Evolutionary conservation across 2,329 filamentous ascomycete genomes (phyloP).

Genomic region (Neodidymelliopsis sp.): DNA sequence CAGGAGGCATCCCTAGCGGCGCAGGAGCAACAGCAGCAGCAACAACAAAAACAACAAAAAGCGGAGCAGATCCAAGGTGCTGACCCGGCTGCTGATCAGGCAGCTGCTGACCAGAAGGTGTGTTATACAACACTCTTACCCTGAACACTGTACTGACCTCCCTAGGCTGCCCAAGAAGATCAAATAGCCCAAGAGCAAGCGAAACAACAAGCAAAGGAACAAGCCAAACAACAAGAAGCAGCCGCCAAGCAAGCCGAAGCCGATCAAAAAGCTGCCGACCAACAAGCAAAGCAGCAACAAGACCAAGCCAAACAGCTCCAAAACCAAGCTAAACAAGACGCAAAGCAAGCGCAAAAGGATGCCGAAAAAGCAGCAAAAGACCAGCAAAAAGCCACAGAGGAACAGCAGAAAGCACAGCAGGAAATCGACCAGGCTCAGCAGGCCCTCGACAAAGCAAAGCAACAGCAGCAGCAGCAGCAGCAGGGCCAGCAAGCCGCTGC

Average conservation of each 20-base stretch:
- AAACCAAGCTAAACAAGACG: conserved; percentile 9
- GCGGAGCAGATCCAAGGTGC: no score
- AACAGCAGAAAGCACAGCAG: conserved; percentile 10
- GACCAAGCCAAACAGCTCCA: conserved; percentile 7
- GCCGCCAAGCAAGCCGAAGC: not conserved
- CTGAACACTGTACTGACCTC: not conserved
- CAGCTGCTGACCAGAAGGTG: not conserved
- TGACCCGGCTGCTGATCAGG: not conserved
- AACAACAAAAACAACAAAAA: no score
- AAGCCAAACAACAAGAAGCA: conserved; percentile 2
- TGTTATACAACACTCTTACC: not conserved
- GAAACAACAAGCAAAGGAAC: not conserved
- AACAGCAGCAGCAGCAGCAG: not conserved
- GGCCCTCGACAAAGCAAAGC: conserved; percentile 7
- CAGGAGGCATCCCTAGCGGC: no score
- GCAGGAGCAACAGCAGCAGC: no score
- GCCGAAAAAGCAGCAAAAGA: conserved; percentile 10
- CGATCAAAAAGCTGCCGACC: conserved; percentile 6
- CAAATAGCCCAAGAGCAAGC: not conserved
- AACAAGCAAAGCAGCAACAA: not conserved
- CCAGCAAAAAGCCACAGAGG: conserved; percentile 10
- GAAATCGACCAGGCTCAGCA: conserved; percentile 10
- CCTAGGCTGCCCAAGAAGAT: not conserved
- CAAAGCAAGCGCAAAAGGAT: conserved; percentile 16
- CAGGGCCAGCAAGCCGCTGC: conserved; percentile 8